These are phyloP conservation scores for Populus hybrid DNA, from an alignment of 441 rosid species.

Conservation along the genomic window DNA sequence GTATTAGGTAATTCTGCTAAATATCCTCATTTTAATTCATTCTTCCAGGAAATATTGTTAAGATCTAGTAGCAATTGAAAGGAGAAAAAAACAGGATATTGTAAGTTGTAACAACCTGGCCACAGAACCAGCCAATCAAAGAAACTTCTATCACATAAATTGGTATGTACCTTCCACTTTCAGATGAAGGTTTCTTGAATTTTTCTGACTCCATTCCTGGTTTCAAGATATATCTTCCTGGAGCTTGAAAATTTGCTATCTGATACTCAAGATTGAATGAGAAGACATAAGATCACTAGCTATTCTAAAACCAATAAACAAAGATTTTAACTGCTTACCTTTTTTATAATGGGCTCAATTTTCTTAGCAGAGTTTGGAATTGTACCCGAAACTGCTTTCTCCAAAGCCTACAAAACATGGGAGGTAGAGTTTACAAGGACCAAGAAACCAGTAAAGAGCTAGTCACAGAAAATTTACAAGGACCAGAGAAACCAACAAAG, in stretches of 20 bases:
- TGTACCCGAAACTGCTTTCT: slow-evolving; percentile 71
- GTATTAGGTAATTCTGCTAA: background rate
- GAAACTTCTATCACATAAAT: slow-evolving; percentile 13
- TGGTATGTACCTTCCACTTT: slow-evolving; percentile 67
- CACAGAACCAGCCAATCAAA: slow-evolving; percentile 4
- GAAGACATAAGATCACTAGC: slow-evolving; percentile 26
- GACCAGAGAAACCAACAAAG: background rate
- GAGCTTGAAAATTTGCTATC: slow-evolving; percentile 83
- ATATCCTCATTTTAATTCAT: background rate
- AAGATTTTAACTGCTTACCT: slow-evolving; percentile 44
- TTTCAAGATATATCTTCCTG: slow-evolving; percentile 77
- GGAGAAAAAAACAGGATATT: no score
- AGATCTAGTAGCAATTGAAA: no score
- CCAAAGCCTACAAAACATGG: slow-evolving; percentile 54
- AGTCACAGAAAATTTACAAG: slow-evolving; percentile 8
- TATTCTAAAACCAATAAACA: slow-evolving; percentile 21
- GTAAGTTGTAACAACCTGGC: background rate
- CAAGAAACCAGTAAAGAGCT: slow-evolving; percentile 7
- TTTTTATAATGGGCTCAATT: slow-evolving; percentile 70
- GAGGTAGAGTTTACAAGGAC: slow-evolving; percentile 14
- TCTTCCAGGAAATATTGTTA: background rate
- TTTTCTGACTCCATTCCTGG: slow-evolving; percentile 58
- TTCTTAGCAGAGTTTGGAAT: slow-evolving; percentile 58
- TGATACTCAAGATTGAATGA: slow-evolving; percentile 43
- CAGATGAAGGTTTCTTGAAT: slow-evolving; percentile 60